Base-by-base conservation (phyloP, 129 eudicot species). In the Artemisia tridentata region DNA sequence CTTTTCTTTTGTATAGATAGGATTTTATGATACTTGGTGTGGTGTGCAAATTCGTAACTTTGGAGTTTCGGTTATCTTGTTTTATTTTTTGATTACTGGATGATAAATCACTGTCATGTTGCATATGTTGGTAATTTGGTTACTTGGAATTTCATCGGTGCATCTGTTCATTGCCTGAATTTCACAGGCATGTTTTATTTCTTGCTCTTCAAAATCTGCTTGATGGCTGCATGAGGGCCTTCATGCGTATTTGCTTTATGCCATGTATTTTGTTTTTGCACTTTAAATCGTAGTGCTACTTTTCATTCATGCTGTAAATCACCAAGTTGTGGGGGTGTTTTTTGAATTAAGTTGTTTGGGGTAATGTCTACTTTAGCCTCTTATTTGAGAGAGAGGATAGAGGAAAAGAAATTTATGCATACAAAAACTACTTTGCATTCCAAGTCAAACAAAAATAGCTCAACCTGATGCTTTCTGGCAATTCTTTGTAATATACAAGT, bases 1-100 rank as follows among this genome's bases (percentile, higher is more conserved):
- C 75, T 79, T 83, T 62, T 80, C 80, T 81, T 80, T 71, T 83
- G 88, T 82, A 86, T 85, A 85, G 86, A 82, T 55, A 72, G 79
- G 45, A 38, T 38, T 38, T 38, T 34, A 60, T 13, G 15, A 73
- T 60, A 56, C 41, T 18, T 20, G 75, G 60, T 72, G 71, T 78
- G 74, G 91, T 71, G 82, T 80, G 82, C 75, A 79, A 73, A 72
- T 79, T 65, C 46, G 11, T 43, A 65, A 79, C 68, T 66, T 68
- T 60, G 41, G 64, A 51, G 61, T 38, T 73, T n/a, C 41, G 57
- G 67, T 25, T 61, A 41, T 29, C 41, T 23, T 78, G 34, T 54
- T 64, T 74, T 56, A 25, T 54, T 34, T 16, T 56, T 55, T 16
- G 46, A 18, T 53, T 27, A 55, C 60, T 49, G 71, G 59, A 23